phyloP scores from a whole-genome alignment of 2,329 filamentous ascomycete species.

The Xylariaceae sp. region DNA sequence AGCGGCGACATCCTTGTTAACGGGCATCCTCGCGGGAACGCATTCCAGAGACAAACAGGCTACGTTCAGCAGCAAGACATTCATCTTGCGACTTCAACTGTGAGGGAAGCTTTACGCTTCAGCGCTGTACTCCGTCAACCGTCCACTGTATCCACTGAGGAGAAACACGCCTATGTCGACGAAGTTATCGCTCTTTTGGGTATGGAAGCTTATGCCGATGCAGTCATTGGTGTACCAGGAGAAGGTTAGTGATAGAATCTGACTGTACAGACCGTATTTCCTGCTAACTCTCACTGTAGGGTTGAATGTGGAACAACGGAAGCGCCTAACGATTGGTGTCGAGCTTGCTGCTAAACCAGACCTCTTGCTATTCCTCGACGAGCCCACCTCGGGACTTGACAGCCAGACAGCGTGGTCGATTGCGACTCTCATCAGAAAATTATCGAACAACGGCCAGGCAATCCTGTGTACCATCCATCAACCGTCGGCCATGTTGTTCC shows the following conservation, averaged over 20 bases:
- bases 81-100: constrained; percentile 66
- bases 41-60: constrained; percentile 70
- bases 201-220: constrained; percentile 69
- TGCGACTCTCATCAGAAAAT: constrained; percentile 67
- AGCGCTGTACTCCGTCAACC: constrained; percentile 68
- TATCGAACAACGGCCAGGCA: constrained; percentile 48
- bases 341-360: constrained; percentile 73
- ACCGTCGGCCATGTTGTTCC: constrained; percentile 45
- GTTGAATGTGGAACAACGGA: constrained; percentile 45
- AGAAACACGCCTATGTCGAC: constrained; percentile 68
- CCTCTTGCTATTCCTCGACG: constrained; percentile 72
- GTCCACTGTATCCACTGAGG: constrained; percentile 55
- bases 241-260: constrained; percentile 47
- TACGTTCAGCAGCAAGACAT: constrained; percentile 73
- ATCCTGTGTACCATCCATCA: constrained; percentile 50
- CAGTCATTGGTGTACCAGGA: constrained; percentile 69
- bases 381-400: constrained; percentile 75
- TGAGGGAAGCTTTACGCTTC: constrained; percentile 67
- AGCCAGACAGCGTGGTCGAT: constrained; percentile 75
- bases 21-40: constrained; percentile 62
- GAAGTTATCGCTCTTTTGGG: constrained; percentile 70
- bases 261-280: not conserved
- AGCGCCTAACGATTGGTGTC: constrained; percentile 71
- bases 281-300: constrained; percentile 10
- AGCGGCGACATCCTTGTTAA: constrained; percentile 71